phyloP scores from a whole-genome alignment of 2,329 filamentous ascomycete genomes.

The Xylariaceae sp. region DNA sequence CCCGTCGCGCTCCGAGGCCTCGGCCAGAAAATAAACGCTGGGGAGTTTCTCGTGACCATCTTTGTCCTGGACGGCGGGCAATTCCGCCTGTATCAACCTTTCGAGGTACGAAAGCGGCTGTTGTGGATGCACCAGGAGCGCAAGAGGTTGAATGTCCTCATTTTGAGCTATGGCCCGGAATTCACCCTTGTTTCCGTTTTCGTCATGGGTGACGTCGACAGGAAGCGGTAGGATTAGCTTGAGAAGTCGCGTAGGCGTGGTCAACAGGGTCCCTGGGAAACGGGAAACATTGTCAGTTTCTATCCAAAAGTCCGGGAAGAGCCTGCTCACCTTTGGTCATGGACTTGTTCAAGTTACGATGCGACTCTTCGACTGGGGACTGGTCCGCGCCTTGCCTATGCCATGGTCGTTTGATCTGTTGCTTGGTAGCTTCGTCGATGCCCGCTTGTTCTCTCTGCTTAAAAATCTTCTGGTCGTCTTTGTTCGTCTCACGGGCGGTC shows the following conservation, averaged over 20 bases:
- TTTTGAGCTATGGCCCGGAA: slow-evolving; percentile 43
- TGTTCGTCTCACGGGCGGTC: slow-evolving; percentile 24
- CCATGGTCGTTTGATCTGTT: slow-evolving; percentile 59
- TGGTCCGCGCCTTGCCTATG: slow-evolving; percentile 56
- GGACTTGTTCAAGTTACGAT: slow-evolving; percentile 37
- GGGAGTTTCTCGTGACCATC: slow-evolving; percentile 67
- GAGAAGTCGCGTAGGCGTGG: slow-evolving; percentile 65
- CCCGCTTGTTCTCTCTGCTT: slow-evolving; percentile 31
- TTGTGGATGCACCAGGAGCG: slow-evolving; percentile 81
- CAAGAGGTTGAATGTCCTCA: slow-evolving; percentile 76
- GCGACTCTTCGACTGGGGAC: slow-evolving; percentile 51
- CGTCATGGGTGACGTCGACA: slow-evolving; percentile 51
- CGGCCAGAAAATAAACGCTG: slow-evolving; percentile 72
- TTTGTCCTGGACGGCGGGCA: slow-evolving; percentile 63
- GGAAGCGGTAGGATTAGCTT: slow-evolving; percentile 67
- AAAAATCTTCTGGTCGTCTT: slow-evolving; percentile 25
- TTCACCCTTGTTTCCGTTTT: slow-evolving; percentile 39
- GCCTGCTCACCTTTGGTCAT: slow-evolving; percentile 60
- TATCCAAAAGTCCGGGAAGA: not conserved
- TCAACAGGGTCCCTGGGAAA: slow-evolving; percentile 61
- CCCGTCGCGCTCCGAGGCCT: slow-evolving; percentile 65
- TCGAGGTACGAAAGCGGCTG: slow-evolving; percentile 90
- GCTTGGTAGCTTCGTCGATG: slow-evolving; percentile 42
- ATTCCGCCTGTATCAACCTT: slow-evolving; percentile 80
- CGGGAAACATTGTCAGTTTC: slow-evolving; percentile 1